phyloP scores from a whole-genome alignment of 306 rosid species.

The Senna siamea region DNA sequence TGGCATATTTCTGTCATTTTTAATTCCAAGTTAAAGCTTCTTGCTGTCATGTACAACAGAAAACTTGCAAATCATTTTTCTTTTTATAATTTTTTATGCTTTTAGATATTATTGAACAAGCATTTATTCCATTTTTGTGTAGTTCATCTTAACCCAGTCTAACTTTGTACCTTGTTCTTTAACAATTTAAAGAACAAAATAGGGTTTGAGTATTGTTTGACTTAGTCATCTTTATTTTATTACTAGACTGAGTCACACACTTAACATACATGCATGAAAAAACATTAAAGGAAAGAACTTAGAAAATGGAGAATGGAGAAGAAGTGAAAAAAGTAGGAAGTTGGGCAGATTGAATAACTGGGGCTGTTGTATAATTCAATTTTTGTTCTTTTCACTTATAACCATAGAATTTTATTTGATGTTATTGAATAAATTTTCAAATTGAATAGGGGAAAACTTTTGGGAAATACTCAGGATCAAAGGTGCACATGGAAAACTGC shows the following conservation, averaged over 20 bases:
- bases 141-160: background rate
- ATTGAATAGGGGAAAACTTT: background rate
- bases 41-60: background rate
- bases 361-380: background rate
- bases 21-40: conserved; percentile 28
- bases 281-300: background rate
- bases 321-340: conserved; percentile 20
- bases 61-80: background rate
- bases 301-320: conserved; percentile 11
- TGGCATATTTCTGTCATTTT: background rate
- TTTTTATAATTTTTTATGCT: background rate
- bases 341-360: background rate
- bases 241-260: conserved; percentile 5
- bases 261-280: conserved; percentile 12
- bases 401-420: background rate
- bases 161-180: background rate
- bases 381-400: background rate
- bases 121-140: background rate
- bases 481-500: conserved; percentile 5
- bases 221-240: background rate
- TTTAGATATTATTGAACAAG: background rate
- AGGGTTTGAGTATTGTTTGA: background rate
- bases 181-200: background rate
- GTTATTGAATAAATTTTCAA: background rate
- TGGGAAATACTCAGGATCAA: background rate